Conservation (phyloP, 2,329 filamentous ascomycete genomes). For the Calonectria naviculata region DNA sequence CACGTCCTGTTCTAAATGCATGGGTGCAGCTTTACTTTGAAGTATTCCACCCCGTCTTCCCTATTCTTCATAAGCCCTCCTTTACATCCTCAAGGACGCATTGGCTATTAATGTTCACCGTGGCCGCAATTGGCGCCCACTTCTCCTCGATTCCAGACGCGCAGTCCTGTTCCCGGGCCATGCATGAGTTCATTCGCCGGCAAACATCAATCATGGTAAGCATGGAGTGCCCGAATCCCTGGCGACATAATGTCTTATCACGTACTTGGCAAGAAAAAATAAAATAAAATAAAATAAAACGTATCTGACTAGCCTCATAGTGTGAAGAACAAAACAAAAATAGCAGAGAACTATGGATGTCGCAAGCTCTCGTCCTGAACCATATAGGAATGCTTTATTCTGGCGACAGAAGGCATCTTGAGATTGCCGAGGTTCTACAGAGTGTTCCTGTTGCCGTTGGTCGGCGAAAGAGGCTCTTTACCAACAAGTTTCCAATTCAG, state of each 20-base stretch:
- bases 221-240: not conserved
- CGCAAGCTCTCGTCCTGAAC: not conserved
- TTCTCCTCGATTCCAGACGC: slow-evolving; percentile 1
- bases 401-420: not conserved
- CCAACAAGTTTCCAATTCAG: not conserved
- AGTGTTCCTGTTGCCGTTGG: not conserved
- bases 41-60: not conserved
- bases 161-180: not conserved
- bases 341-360: slow-evolving; percentile 1
- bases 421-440: slow-evolving; percentile 4
- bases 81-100: not conserved
- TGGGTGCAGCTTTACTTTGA: slow-evolving; percentile 8
- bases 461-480: not conserved
- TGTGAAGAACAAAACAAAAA: slow-evolving; percentile 4
- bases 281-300: no score
- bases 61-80: not conserved
- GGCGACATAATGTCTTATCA: no score
- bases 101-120: not conserved
- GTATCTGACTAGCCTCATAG: not conserved
- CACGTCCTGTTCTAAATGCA: not conserved
- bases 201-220: slow-evolving; percentile 5
- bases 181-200: not conserved
- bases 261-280: no score
- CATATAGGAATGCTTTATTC: not conserved
- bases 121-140: not conserved